Evolutionary conservation across 768 basidiomycete species (phyloP).

Genomic region (Chalciporus chontae): DNA sequence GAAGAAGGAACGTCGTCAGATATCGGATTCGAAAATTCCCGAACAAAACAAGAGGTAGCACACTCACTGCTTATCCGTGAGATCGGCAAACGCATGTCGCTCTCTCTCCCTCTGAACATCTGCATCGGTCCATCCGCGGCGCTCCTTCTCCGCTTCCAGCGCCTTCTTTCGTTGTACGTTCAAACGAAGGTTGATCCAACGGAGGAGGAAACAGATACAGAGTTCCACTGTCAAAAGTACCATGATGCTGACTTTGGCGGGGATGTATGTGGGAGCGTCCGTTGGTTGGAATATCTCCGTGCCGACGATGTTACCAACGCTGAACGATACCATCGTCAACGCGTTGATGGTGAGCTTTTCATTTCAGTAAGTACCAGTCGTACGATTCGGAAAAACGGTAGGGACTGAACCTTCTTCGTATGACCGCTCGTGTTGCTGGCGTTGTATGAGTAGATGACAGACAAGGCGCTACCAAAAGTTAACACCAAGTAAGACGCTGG

Average conservation of each 20-base stretch:
- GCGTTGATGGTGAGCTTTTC: slow-evolving; percentile 20
- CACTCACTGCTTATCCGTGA: slow-evolving; percentile 61
- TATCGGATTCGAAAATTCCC: no score
- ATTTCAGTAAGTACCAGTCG: no score
- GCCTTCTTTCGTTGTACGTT: slow-evolving; percentile 44
- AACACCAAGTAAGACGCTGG: slow-evolving; percentile 47
- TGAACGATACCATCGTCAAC: slow-evolving; percentile 53
- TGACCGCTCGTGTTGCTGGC: slow-evolving; percentile 62
- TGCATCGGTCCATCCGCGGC: slow-evolving; percentile 53
- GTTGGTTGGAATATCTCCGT: slow-evolving; percentile 60
- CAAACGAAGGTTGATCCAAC: slow-evolving; percentile 52
- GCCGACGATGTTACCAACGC: slow-evolving; percentile 59
- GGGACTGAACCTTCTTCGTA: slow-evolving; percentile 47
- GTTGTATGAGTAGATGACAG: slow-evolving; percentile 61
- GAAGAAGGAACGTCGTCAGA: slow-evolving; percentile 37
- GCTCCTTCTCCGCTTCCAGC: slow-evolving; percentile 43
- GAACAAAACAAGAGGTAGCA: no score
- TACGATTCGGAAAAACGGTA: no score
- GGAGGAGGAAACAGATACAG: slow-evolving; percentile 43
- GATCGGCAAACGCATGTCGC: slow-evolving; percentile 57
- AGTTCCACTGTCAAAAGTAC: slow-evolving; percentile 53
- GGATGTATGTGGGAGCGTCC: slow-evolving; percentile 60
- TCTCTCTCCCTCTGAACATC: slow-evolving; percentile 60
- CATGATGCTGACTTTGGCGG: slow-evolving; percentile 65
- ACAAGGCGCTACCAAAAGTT: slow-evolving; percentile 59